phyloP scores from a whole-genome alignment of 2,329 filamentous ascomycete species.

The Escovopsis sp. region DNA sequence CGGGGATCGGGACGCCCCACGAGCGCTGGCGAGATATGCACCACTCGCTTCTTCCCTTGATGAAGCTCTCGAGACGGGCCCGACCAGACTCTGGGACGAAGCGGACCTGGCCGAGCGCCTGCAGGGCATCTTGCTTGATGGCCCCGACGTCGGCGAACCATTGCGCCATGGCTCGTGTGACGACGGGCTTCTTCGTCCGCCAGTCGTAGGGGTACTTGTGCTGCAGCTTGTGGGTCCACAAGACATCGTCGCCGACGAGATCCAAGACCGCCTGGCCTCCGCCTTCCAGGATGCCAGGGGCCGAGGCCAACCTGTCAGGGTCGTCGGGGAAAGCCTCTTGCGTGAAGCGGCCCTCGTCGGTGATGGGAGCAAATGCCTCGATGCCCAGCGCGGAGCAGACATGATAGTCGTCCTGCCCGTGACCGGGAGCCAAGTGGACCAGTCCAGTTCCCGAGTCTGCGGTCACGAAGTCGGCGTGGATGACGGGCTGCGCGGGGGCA shows the following conservation, averaged over 20 bases:
- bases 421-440: slow-evolving; percentile 89
- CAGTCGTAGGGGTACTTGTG: slow-evolving; percentile 99
- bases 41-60: slow-evolving; percentile 85
- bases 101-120: slow-evolving; percentile 52
- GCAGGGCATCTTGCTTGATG: slow-evolving; percentile 62
- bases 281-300: slow-evolving; percentile 55
- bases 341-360: slow-evolving; percentile 71
- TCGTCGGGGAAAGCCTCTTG: slow-evolving; percentile 60
- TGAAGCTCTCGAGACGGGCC: slow-evolving; percentile 66
- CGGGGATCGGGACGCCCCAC: slow-evolving; percentile 95
- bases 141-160: slow-evolving; percentile 90
- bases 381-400: slow-evolving; percentile 59
- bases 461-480: slow-evolving; percentile 81
- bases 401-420: slow-evolving; percentile 93
- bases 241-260: slow-evolving; percentile 49
- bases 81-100: slow-evolving; percentile 69
- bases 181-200: slow-evolving; percentile 85
- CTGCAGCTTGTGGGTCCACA: slow-evolving; percentile 54
- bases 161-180: slow-evolving; percentile 83
- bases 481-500: slow-evolving; percentile 49
- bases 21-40: slow-evolving; percentile 92
- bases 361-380: slow-evolving; percentile 65
- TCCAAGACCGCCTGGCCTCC: slow-evolving; percentile 57
- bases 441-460: slow-evolving; percentile 82
- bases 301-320: slow-evolving; percentile 47